Base-by-base conservation (phyloP, 441 rosid genomes). In the Macaranga tanarius region DNA sequence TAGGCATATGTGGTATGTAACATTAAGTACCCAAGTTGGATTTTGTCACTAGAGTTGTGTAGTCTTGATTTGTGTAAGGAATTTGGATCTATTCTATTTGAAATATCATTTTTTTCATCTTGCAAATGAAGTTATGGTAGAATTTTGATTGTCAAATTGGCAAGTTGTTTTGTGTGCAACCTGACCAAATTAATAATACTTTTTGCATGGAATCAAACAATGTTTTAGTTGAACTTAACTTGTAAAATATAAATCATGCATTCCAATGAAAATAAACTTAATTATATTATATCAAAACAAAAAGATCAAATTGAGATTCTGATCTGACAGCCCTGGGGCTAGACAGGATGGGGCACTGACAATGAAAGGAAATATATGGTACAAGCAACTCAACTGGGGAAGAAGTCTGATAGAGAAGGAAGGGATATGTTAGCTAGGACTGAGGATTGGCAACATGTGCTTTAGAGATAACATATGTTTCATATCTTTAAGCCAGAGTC, bases 381-480 rank as follows among this genome's bases (percentile, higher is more conserved):
- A 25, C 16, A 5, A 51, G 19, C 28, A 6, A 0, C 10, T 20
- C 11, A 34, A 9, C 1, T 26, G 66, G 31, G 17, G 47, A 4
- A 17, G 9, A 54, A 64, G 58, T 23, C 57, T 62, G 68, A 62
- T 22, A 7, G 45, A 2, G 61, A 12, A 8, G 71, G 48, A 15
- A n/a, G 8, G 28, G 40, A 51, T 42, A 10, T 16, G 34, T 1
- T n/a, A 5, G 4, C 4, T 16, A 0, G 9, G 63, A 16, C 38
- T 45, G 48, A 68, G 69, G 59, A 63, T 45, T 47, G 50, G 45
- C 20, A 67, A 66, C 77, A 38, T 73, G 73, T 74, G 79, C 59
- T 26, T 2, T 5, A n/a, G 67, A 47, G 67, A 62, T 63, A 12
- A 22, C 34, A 22, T 73, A 62, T 59, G 75, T 58, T n/a, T 40